phyloP scores from a whole-genome alignment of 1,284 basidiomycete genomes.

The Phellinidium pouzarii region DNA sequence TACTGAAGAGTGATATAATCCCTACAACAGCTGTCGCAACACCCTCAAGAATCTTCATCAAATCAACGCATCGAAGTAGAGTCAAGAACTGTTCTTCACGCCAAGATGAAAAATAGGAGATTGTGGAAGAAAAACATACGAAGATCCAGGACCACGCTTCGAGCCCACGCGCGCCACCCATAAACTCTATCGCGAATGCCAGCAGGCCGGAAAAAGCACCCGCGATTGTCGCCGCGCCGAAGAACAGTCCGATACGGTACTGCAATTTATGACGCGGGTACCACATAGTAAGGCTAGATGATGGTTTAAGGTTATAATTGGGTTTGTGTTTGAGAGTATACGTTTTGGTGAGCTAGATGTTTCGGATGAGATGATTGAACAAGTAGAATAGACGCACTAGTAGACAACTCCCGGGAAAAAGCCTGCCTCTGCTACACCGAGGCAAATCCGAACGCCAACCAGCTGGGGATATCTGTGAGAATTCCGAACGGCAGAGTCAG shows the following conservation, averaged over 20 bases:
- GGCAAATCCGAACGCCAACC: conserved; percentile 48
- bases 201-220: conserved; percentile 34
- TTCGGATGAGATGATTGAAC: background rate
- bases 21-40: conserved; percentile 43
- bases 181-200: conserved; percentile 38
- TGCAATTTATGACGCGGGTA: conserved; percentile 46
- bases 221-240: conserved; percentile 30
- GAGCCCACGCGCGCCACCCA: conserved; percentile 35
- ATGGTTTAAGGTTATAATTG: background rate
- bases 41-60: conserved; percentile 47
- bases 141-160: conserved; percentile 42
- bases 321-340: no score
- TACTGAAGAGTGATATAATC: conserved; percentile 38
- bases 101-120: background rate
- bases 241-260: conserved; percentile 41
- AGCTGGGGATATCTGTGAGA: conserved; percentile 54
- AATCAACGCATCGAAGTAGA: no score
- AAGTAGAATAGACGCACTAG: conserved; percentile 32
- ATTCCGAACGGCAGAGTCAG: background rate
- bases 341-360: background rate
- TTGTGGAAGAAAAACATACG: conserved; percentile 27
- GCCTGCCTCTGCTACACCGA: conserved; percentile 65
- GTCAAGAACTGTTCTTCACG: background rate
- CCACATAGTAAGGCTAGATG: conserved; percentile 39
- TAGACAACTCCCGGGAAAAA: conserved; percentile 65